Evolutionary conservation across 768 basidiomycete species (phyloP).

Genomic region (Mycena floridula): DNA sequence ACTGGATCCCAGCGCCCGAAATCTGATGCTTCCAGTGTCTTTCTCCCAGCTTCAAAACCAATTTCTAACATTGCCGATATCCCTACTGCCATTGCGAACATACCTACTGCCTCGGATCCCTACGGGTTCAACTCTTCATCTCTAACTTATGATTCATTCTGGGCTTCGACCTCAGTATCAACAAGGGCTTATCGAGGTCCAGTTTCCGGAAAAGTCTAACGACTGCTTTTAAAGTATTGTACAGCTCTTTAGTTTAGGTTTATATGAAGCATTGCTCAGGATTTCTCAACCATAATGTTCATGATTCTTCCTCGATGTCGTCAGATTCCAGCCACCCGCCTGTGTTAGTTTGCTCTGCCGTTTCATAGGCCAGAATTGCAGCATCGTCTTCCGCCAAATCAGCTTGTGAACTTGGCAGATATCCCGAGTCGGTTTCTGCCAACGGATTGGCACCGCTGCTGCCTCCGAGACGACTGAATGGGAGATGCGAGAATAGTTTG

Average conservation of each 20-base stretch:
- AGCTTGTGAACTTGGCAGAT: too few species aligned
- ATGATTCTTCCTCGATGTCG: constrained; percentile 58
- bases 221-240: too few species aligned
- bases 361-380: constrained; percentile 10
- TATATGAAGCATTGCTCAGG: too few species aligned
- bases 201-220: not conserved
- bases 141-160: constrained; percentile 58
- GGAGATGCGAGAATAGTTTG: not conserved
- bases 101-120: not conserved
- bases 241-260: too few species aligned
- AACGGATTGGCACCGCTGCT: constrained; percentile 10
- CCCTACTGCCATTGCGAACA: too few species aligned
- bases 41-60: too few species aligned
- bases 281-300: too few species aligned
- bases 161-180: constrained; percentile 28
- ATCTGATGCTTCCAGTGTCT: too few species aligned
- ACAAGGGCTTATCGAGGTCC: not conserved
- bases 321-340: constrained; percentile 53
- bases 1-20: too few species aligned
- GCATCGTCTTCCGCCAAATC: constrained; percentile 26
- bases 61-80: too few species aligned
- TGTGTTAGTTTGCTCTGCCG: constrained; percentile 22
- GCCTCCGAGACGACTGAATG: not conserved
- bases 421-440: constrained; percentile 13
- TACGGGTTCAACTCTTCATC: constrained; percentile 13